Base-by-base conservation (phyloP, 805 yeast species). In the Yarrowia sp. region DNA sequence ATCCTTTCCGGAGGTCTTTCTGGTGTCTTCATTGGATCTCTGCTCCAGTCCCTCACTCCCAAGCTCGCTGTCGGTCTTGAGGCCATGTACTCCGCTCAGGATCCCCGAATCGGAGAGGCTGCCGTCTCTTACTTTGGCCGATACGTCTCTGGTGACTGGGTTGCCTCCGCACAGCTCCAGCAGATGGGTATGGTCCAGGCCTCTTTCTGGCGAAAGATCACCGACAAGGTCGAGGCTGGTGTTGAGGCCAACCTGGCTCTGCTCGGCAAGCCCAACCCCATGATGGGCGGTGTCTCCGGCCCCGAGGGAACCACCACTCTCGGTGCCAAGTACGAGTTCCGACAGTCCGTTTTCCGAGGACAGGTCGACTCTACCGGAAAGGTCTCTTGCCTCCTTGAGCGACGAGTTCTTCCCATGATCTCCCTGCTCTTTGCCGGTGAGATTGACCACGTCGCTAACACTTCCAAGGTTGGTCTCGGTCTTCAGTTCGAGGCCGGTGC, bases 281-380 rank as follows among this genome's bases (percentile, higher is more conserved):
- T 93, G 74, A 85, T 89, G 69, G 92, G 93, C 67, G 84, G 86
- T 71, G 91, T 90, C 75, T 90, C 96, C 38, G 86, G 88, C 48
- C 82, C 92, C 66, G 97, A 93, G 75, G 98, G 96, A 74, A 83
- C 84, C 73, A 92, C 99, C 71, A 89, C 97, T 67, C 76, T 93
- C 66, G 99, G 98, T 79, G 96, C 97, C 73, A 95, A 93, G 80
- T 93, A 93, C 79, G 98, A 95, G 81, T 95, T 91, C 84, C 91
- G 98, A 81, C 96, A 91, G 79, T 88, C 96, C 66, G 87, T 91
- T 64, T 92, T 92, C 85, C 87, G 99, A 79, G 97, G 98, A 74
- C 96, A 92, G 78, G 74, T 95, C 68, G 97, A 92, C 79, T 86
- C 96, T 61, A 81, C 83, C 67, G 99, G 99, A 79, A 91, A 90